phyloP scores from a whole-genome alignment of 176 grass and related monocot species.

The Ampelocalamus luodianensis region DNA sequence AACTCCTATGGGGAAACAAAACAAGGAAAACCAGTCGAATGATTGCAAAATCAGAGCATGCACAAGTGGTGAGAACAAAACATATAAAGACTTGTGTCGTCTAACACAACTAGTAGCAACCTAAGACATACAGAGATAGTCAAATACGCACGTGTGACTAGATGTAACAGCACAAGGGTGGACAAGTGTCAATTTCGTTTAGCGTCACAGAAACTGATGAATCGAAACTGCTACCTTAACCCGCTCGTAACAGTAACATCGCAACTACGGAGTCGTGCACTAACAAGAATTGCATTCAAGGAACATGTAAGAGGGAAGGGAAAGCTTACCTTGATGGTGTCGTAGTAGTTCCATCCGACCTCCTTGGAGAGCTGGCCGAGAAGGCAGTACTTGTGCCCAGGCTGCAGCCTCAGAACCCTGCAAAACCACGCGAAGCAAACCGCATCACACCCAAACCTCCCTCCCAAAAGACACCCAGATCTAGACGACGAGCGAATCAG shows the following conservation, averaged over 20 bases:
- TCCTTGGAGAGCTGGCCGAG: constrained; percentile 86
- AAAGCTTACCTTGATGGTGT: constrained; percentile 75
- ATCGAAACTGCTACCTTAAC: not conserved
- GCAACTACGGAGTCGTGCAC: not conserved
- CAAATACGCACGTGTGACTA: not conserved
- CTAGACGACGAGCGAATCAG: not conserved
- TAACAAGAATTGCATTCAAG: not conserved
- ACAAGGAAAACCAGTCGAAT: not conserved
- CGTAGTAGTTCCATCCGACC: constrained; percentile 86
- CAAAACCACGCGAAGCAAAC: not conserved
- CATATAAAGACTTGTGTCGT: not conserved
- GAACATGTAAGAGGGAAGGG: not conserved
- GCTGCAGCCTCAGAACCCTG: constrained; percentile 92
- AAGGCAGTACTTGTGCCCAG: constrained; percentile 90
- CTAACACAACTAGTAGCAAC: not conserved
- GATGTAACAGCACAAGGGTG: not conserved
- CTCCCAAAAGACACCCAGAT: not conserved
- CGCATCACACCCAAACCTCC: not conserved
- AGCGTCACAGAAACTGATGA: not conserved
- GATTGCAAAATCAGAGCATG: not conserved
- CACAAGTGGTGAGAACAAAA: not conserved
- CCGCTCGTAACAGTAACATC: not conserved
- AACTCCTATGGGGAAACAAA: not conserved
- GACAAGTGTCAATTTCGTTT: not conserved
- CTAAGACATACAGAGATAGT: not conserved